Percentiles rank a stretch among this genome's conserved stretches.
Evolutionary conservation across 331 rosid genomes (phyloP).

Genomic region (Saraca asoca): DNA sequence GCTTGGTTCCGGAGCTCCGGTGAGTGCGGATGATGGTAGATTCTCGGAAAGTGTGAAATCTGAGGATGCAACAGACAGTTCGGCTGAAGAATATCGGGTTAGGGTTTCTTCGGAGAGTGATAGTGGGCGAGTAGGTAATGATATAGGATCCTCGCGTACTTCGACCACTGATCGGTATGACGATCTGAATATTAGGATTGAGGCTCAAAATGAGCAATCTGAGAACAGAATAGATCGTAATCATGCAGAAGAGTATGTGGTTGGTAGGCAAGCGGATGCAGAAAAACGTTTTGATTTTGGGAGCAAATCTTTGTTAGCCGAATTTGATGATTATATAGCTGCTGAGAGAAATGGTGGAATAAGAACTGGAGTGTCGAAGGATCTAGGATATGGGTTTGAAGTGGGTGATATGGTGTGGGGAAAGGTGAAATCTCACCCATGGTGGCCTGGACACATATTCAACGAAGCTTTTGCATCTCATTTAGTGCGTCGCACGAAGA

Average conservation of each 20-base stretch:
- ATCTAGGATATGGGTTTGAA: slow-evolving; percentile 67
- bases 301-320: slow-evolving; percentile 55
- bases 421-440: slow-evolving; percentile 95
- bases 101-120: slow-evolving; percentile 48
- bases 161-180: slow-evolving; percentile 28
- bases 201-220: slow-evolving; percentile 31
- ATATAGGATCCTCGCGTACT: slow-evolving; percentile 27
- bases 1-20: slow-evolving; percentile 47
- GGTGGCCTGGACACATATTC: slow-evolving; percentile 98
- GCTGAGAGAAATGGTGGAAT: slow-evolving; percentile 56
- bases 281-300: slow-evolving; percentile 40
- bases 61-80: slow-evolving; percentile 37
- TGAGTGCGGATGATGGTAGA: slow-evolving; percentile 35
- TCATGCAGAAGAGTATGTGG: slow-evolving; percentile 33
- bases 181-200: slow-evolving; percentile 14
- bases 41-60: slow-evolving; percentile 43
- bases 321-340: slow-evolving; percentile 82
- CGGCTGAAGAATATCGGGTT: slow-evolving; percentile 43
- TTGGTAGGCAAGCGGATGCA: slow-evolving; percentile 19
- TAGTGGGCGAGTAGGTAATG: slow-evolving; percentile 34
- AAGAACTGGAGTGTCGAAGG: slow-evolving; percentile 53
- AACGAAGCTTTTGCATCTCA: slow-evolving; percentile 72
- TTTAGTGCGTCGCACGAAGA: slow-evolving; percentile 65
- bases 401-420: slow-evolving; percentile 97
- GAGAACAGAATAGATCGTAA: slow-evolving; percentile 15